Evolutionary conservation across 768 basidiomycete species (phyloP).

Genomic region (Dentipellis sp.): DNA sequence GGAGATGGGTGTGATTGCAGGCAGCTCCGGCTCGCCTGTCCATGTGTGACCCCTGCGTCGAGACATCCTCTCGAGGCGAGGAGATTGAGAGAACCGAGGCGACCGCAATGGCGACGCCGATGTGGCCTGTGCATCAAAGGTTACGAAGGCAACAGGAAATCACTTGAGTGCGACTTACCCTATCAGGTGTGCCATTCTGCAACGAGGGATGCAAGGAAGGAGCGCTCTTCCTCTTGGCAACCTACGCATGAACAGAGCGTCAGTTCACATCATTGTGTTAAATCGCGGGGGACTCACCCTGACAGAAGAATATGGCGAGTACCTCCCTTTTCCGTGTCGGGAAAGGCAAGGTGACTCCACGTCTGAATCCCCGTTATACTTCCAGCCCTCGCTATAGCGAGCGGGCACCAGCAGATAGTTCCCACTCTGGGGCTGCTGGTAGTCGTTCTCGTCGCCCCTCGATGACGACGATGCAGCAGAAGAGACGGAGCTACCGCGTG

Average conservation of each 20-base stretch:
- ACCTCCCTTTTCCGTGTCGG: constrained; percentile 16
- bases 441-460: constrained; percentile 13
- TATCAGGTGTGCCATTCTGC: constrained; percentile 13
- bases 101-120: constrained; percentile 22
- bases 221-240: constrained; percentile 22
- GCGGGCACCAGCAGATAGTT: constrained; percentile 21
- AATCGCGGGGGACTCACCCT: constrained; percentile 16
- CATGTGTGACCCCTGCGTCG: constrained; percentile 16
- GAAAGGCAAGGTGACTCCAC: constrained; percentile 17
- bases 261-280: neutral
- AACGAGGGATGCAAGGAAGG: constrained; percentile 17
- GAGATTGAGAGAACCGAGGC: constrained; percentile 10
- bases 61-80: constrained; percentile 5
- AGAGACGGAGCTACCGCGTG: constrained; percentile 24
- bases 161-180: constrained; percentile 16
- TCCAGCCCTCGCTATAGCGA: constrained; percentile 12
- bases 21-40: constrained; percentile 20
- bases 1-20: constrained; percentile 58
- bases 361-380: constrained; percentile 15
- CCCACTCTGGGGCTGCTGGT: neutral
- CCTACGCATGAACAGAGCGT: constrained; percentile 6
- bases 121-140: constrained; percentile 14
- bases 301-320: constrained; percentile 23
- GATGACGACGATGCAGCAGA: constrained; percentile 33
- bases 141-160: neutral